Evolutionary conservation across 164 flowering plant species (phyloP).

Genomic region (Dillenia turbinata): DNA sequence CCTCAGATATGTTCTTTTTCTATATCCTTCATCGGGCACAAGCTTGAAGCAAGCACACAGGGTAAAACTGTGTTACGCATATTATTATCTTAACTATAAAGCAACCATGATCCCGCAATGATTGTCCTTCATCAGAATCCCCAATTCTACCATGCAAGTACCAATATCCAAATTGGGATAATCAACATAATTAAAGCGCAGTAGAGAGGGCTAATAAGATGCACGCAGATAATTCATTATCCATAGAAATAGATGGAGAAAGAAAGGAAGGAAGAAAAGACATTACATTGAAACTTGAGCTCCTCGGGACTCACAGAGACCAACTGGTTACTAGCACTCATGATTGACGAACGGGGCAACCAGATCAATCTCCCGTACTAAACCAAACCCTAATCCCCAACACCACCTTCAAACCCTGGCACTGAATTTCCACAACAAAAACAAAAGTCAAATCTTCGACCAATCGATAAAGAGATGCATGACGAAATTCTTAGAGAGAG

Average conservation of each 20-base stretch:
- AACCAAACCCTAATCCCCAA: constrained; percentile 4
- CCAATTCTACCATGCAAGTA: too few species aligned
- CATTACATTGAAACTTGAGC: constrained; percentile 64
- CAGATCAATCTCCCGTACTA: constrained; percentile 7
- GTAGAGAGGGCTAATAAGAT: too few species aligned
- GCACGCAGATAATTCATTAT: too few species aligned
- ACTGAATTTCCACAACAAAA: not conserved
- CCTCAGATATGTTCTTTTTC: too few species aligned
- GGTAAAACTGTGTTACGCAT: too few species aligned
- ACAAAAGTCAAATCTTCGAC: constrained; percentile 3
- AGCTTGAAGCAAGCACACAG: too few species aligned
- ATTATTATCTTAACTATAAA: too few species aligned
- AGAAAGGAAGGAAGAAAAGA: constrained; percentile 4
- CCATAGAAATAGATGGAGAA: not conserved
- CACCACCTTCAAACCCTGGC: constrained; percentile 2
- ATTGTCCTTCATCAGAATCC: too few species aligned
- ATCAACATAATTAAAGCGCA: too few species aligned
- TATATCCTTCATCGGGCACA: too few species aligned
- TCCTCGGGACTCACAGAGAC: constrained; percentile 75
- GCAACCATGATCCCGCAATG: too few species aligned
- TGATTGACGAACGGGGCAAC: constrained; percentile 5
- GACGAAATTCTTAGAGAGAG: not conserved
- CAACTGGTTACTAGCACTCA: constrained; percentile 38
- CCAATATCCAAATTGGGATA: too few species aligned
- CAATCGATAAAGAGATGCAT: not conserved